Evolutionary conservation across 2,329 filamentous ascomycete genomes (phyloP).

Genomic region (Ophiostoma pallidulum): DNA sequence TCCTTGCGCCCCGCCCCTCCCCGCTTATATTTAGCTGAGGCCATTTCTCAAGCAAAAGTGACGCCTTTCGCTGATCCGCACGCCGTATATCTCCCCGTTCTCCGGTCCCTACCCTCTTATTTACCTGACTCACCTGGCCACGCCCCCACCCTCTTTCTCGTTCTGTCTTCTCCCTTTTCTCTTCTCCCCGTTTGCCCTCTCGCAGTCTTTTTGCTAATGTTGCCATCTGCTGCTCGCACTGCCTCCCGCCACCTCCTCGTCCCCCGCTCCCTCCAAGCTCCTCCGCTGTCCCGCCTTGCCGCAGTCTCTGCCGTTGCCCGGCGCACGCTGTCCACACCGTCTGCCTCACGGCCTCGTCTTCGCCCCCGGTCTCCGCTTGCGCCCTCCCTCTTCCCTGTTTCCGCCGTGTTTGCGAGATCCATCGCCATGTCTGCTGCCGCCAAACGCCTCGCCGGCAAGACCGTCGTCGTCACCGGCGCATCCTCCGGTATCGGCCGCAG

Average conservation of each 20-base stretch:
- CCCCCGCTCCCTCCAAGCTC: no score
- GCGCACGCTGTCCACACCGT: not conserved
- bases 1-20: not conserved
- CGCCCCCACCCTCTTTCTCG: not conserved
- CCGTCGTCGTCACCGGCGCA: constrained; percentile 81
- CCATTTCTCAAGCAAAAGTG: no score
- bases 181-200: no score
- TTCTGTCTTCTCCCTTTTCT: not conserved
- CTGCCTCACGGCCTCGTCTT: no score
- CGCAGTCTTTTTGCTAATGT: no score
- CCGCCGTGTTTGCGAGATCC: no score
- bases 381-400: not conserved
- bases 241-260: not conserved
- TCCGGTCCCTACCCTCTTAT: not conserved
- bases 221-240: constrained; percentile 6
- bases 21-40: no score
- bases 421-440: constrained; percentile 29
- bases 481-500: constrained; percentile 82
- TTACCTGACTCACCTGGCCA: no score
- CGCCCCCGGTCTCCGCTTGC: not conserved
- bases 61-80: no score
- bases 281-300: not conserved
- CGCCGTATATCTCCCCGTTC: not conserved
- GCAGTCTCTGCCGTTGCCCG: not conserved
- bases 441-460: constrained; percentile 88